Base-by-base conservation (phyloP, 495 filamentous ascomycete genomes). In the Cladorrhinum samala region DNA sequence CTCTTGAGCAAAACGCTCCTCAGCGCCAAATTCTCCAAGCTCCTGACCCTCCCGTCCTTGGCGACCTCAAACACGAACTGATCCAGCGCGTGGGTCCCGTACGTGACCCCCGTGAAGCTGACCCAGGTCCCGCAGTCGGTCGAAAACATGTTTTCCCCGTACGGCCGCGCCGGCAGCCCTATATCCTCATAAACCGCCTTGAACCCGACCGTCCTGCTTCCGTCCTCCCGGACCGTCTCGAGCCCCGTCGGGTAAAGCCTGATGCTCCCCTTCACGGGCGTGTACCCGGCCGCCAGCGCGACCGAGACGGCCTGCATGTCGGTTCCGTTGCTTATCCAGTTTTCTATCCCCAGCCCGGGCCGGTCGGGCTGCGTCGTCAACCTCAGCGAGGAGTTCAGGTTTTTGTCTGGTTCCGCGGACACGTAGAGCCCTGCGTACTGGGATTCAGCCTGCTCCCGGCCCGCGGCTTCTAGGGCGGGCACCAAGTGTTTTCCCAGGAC, bases 71-170 rank as follows among this genome's bases (percentile, higher is more conserved):
- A 81, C 7, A 77, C 58, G 53, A 82, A 77, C 66, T 75, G 67
- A 52, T 81, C 79, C 17, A 82, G 55, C 42, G 69, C 66, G 50
- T 62, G 64, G 14, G 67, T 65, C 17, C 68, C 70, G 49, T 72
- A 78, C 46, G 67, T 64, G 0, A 66, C 63, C 30, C 60, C 59
- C 55, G 77, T 80, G 41, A 81, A 64, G 20, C 59, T 61, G 9
- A 72, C 64, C 77, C 77, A 80, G 6, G 73, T 73, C 3, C 72
- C 70, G 59, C 76, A 80, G 18, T 72, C 70, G 13, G 70, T 73
- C 43, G 68, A 71, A 50, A 72, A 73, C 70, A 73, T 71, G 2
- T 51, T 52, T 6, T 39, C 63, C 58, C n/a, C 39, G n/a, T 41
- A 41, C 17, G 36, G 59, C 46, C 56, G 59, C 53, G 49, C 63